Conservation (phyloP, 345 rosid species). For the Laguncularia racemosa region DNA sequence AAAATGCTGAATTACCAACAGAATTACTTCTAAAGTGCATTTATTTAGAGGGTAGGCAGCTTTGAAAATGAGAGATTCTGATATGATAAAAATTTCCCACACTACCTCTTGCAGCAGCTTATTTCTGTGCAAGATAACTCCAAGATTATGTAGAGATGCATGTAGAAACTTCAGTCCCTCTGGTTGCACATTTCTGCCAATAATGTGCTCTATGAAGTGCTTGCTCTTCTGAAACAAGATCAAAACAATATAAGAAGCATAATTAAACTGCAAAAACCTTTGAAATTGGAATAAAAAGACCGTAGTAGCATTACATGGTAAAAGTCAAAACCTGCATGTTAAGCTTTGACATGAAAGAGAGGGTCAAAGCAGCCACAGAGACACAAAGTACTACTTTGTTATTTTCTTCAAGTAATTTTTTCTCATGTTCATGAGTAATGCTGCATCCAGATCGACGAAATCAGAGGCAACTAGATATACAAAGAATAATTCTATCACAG, state of each 20-base stretch:
- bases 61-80: not conserved
- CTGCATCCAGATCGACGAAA: constrained; percentile 24
- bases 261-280: not conserved
- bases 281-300: not conserved
- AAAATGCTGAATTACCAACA: too few species aligned
- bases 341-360: constrained; percentile 47
- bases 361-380: constrained; percentile 64
- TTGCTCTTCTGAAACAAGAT: constrained; percentile 47
- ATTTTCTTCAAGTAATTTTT: constrained; percentile 33
- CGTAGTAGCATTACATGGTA: constrained; percentile 6
- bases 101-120: constrained; percentile 65
- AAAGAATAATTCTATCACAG: too few species aligned
- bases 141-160: constrained; percentile 54
- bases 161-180: constrained; percentile 59
- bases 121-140: constrained; percentile 55
- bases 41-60: not conserved
- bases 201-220: constrained; percentile 37
- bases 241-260: constrained; percentile 13
- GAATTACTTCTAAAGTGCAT: not conserved
- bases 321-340: constrained; percentile 44
- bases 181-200: constrained; percentile 56
- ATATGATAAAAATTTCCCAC: not conserved
- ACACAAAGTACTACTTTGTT: constrained; percentile 36
- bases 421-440: constrained; percentile 32
- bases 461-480: not conserved